Percentiles rank a stretch among this genome's conserved stretches.
These are phyloP conservation scores for Yarrowia sp. DNA, from an alignment of 805 yeast species.

Conservation along the genomic window DNA sequence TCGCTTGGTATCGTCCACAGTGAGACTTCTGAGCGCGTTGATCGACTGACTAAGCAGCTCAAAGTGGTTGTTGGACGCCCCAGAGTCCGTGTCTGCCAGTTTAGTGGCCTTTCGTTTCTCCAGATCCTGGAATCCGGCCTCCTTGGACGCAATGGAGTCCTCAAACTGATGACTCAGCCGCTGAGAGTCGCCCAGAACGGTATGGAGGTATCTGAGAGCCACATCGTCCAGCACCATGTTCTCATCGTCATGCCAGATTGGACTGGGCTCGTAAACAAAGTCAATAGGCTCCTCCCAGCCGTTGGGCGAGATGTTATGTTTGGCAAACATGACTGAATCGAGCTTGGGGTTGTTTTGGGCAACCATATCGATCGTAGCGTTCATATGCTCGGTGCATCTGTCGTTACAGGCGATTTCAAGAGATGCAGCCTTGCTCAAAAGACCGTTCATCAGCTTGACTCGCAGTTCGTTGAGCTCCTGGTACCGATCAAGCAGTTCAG, in stretches of 20 bases:
- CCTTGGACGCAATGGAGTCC: constrained; percentile 29
- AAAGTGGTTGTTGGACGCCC: constrained; percentile 33
- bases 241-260: constrained; percentile 97
- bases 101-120: constrained; percentile 33
- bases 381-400: constrained; percentile 46
- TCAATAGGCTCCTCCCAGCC: constrained; percentile 87
- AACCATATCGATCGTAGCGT: constrained; percentile 54
- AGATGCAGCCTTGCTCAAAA: constrained; percentile 59
- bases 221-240: constrained; percentile 53
- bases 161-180: constrained; percentile 30
- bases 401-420: constrained; percentile 59
- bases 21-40: constrained; percentile 56
- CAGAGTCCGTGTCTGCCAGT: constrained; percentile 36
- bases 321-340: constrained; percentile 87
- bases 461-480: constrained; percentile 83
- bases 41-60: constrained; percentile 46
- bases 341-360: constrained; percentile 67
- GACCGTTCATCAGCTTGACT: constrained; percentile 65
- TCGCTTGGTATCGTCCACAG: constrained; percentile 69
- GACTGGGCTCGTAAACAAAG: constrained; percentile 79
- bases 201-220: constrained; percentile 40
- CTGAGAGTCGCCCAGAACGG: constrained; percentile 40
- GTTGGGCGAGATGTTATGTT: constrained; percentile 61
- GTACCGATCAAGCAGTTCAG: constrained; percentile 78
- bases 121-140: constrained; percentile 11